These are phyloP conservation scores for Thuja plicata DNA, from an alignment of 83 land plant genomes.

Conservation along the genomic window DNA sequence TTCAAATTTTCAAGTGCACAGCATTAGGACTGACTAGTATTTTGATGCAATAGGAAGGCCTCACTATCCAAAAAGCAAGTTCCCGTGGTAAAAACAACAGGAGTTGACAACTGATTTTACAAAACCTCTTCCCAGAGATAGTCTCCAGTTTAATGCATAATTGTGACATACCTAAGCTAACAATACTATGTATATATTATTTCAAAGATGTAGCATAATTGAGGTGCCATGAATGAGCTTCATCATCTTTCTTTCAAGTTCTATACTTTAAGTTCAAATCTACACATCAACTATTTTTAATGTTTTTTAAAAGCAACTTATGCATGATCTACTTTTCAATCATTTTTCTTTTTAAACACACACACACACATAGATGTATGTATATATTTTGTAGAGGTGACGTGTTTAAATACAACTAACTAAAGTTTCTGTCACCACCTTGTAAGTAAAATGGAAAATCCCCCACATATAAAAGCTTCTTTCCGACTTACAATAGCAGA, in stretches of 20 bases:
- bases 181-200: neutral
- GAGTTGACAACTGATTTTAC: neutral
- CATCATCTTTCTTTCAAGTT: neutral
- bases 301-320: neutral
- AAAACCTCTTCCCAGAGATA: neutral
- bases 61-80: neutral
- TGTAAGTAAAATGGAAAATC: neutral
- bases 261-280: neutral
- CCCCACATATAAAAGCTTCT: neutral
- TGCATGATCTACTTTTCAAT: neutral
- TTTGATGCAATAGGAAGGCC: neutral
- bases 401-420: no score
- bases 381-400: neutral
- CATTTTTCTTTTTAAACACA: neutral
- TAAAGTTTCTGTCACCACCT: neutral
- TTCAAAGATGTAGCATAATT: neutral
- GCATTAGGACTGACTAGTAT: neutral
- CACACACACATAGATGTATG: no score
- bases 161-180: neutral
- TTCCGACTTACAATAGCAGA: neutral
- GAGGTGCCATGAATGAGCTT: neutral
- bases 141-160: neutral
- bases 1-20: neutral
- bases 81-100: neutral
- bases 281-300: neutral